Base-by-base conservation (phyloP, 805 yeast species). In the Candida takata region DNA sequence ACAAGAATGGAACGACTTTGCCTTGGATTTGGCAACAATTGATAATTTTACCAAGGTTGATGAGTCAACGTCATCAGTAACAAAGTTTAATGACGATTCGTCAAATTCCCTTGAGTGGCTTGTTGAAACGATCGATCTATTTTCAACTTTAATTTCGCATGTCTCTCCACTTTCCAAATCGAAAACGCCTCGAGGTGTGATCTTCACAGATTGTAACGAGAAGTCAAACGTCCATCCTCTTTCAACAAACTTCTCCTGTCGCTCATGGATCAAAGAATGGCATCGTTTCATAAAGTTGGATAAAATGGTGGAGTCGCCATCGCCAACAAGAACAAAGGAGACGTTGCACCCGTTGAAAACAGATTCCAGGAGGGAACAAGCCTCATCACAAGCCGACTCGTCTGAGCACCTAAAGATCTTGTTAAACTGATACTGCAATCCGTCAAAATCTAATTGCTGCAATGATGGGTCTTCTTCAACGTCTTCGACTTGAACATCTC, bases 281-380 rank as follows among this genome's bases (percentile, higher is more conserved):
- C 29, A 31, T 13, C 17, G 27, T 12, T 24, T 13, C 25, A 31
- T 6, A n/a, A 31, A 19, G n/a, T 14, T n/a, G 10, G 26, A 31
- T 8, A 17, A 16, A n/a, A 10, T 12, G 2, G 31, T 17, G 10
- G 24, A 23, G 26, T 37, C 36, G 23, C 36, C 35, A 26, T 15
- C 18, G 3, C 45, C 45, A 15, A 37, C 12, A 8, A 40, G 9
- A 9, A 43, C 13, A 12, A 43, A 4, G 1, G 47, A 38, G 11
- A 40, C 43, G 23, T 43, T 43, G 26, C 47, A 43, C 2, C 47
- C 47, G 27, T 29, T 38, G 33, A 43, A 20, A 7, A 30, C 33
- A 25, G 27, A 33, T 19, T 43, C 47, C 24, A 28, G 35, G 16
- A 40, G 16, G 4, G 34, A 17, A 13, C 37, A 36, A 6, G 29